These are phyloP conservation scores for Phascolomyces articulosus DNA, from an alignment of 371 early-diverging fungal genomes.

Conservation along the genomic window DNA sequence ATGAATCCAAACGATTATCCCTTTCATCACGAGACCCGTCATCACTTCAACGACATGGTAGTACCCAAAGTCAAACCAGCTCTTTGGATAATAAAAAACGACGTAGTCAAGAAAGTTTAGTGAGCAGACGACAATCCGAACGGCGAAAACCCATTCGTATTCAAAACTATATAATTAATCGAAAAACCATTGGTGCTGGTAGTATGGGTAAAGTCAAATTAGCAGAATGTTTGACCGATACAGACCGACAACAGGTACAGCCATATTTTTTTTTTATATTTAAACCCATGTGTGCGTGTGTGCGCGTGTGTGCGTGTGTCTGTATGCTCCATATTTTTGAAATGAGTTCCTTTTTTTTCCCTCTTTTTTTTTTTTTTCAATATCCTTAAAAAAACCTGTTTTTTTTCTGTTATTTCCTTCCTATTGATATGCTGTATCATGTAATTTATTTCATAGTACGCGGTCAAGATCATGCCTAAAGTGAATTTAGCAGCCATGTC, in stretches of 20 bases:
- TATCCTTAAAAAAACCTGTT: neutral
- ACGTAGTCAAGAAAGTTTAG: slow-evolving; percentile 23
- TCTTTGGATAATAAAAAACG: slow-evolving; percentile 13
- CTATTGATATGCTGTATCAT: neutral
- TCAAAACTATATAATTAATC: slow-evolving; percentile 48
- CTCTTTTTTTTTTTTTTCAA: neutral
- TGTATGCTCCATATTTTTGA: too few relatives aligned
- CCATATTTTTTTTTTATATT: neutral
- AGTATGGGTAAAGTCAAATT: slow-evolving; percentile 98
- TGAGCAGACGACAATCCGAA: slow-evolving; percentile 32
- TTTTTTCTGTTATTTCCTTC: neutral
- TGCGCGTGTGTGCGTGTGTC: too few relatives aligned
- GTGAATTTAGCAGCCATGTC: slow-evolving; percentile 25
- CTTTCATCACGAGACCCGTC: slow-evolving; percentile 11
- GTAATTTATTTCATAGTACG: slow-evolving; percentile 30
- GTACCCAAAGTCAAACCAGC: slow-evolving; percentile 15
- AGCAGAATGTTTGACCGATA: slow-evolving; percentile 62
- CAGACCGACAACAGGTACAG: slow-evolving; percentile 39
- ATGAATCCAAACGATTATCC: slow-evolving; percentile 10
- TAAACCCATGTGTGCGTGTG: too few relatives aligned
- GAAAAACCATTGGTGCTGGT: slow-evolving; percentile 95
- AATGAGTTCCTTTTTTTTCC: neutral
- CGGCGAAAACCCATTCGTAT: slow-evolving; percentile 39
- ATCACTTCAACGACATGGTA: slow-evolving; percentile 16
- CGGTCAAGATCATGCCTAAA: slow-evolving; percentile 57